Conservation (phyloP, 2,329 filamentous ascomycete genomes). For the Trichophyton schoenleinii region DNA sequence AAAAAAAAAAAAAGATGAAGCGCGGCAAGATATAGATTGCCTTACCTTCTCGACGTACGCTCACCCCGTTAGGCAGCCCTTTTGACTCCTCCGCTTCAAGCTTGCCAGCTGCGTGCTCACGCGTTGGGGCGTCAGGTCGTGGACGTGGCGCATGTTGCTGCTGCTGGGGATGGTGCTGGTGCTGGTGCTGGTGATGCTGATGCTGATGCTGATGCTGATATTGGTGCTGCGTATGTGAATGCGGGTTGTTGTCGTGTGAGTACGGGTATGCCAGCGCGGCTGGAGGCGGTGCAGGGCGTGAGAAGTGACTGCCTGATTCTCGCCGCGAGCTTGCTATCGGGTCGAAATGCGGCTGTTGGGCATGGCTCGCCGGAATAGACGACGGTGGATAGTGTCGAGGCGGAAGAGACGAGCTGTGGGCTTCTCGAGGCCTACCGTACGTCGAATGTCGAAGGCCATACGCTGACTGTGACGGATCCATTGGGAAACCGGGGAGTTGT, state of each 20-base stretch:
- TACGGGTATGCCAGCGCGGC: not conserved
- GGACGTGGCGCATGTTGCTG: not conserved
- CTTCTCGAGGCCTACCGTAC: not conserved
- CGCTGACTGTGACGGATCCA: constrained; percentile 5
- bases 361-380: not conserved
- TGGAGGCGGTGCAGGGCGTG: not conserved
- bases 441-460: not conserved
- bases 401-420: not conserved
- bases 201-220: not conserved
- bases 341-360: not conserved
- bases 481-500: not conserved
- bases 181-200: not conserved
- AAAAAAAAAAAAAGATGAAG: not conserved
- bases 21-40: too few species aligned
- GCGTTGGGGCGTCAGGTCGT: not conserved
- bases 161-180: not conserved
- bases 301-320: not conserved
- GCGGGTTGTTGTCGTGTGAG: not conserved
- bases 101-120: not conserved
- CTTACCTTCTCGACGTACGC: not conserved
- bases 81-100: not conserved
- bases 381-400: not conserved
- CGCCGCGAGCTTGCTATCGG: not conserved
- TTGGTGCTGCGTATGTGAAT: not conserved
- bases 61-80: not conserved